phyloP scores from a whole-genome alignment of 352 stramenopile genomes.

The Halophytophthora polymorphica region DNA sequence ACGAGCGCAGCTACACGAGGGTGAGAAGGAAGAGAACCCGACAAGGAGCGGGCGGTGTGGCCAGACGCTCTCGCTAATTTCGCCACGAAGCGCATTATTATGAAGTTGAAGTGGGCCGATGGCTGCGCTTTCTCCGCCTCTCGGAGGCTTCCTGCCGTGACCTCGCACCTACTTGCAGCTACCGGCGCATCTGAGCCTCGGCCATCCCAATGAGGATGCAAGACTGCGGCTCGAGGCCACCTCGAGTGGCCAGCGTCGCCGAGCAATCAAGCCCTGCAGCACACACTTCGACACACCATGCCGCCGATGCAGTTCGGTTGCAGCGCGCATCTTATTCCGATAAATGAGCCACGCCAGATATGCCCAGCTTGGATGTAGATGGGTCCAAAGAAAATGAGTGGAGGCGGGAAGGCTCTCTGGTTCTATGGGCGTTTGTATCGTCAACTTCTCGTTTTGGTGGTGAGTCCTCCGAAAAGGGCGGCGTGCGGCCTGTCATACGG shows the following conservation, averaged over 20 bases:
- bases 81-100: not conserved
- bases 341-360: conserved; percentile 10
- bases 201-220: not conserved
- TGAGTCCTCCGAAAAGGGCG: not conserved
- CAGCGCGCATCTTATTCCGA: not conserved
- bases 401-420: not conserved
- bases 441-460: not conserved
- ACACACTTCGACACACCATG: too few species aligned
- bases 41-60: too few species aligned
- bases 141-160: not conserved
- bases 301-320: not conserved
- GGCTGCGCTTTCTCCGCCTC: not conserved
- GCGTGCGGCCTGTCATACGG: not conserved
- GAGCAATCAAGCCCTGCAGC: not conserved
- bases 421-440: not conserved
- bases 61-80: not conserved
- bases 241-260: too few species aligned
- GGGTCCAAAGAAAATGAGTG: conserved; percentile 6
- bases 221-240: not conserved
- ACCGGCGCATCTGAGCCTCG: too few species aligned
- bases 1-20: too few species aligned
- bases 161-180: not conserved
- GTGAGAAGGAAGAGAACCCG: too few species aligned
- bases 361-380: not conserved
- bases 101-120: not conserved